Base-by-base conservation (phyloP, 208 protist species). In the Acanthamoeba lenticulata region DNA sequence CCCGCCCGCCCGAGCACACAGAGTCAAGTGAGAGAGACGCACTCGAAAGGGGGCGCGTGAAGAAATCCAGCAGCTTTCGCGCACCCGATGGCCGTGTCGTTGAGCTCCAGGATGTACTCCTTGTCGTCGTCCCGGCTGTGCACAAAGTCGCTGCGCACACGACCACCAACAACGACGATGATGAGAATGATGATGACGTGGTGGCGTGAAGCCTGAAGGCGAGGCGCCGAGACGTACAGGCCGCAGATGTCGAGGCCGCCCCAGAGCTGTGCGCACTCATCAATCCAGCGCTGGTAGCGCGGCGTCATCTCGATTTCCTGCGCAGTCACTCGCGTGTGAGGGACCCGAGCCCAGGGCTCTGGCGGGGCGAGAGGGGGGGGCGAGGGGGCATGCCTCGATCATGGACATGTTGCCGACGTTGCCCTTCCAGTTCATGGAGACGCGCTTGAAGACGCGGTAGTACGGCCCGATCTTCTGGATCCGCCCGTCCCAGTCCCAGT, bases 371-470 rank as follows among this genome's bases (percentile, higher is more conserved):
- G 11, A 52, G 29, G 27, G 13, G 32, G 1, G 15, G 1, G 15
- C 0, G 32, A 2, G 24, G n/a, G 5, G 42, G 36, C 60, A n/a
- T 38, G 52, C 93, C 83, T 94, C 83, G 34, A 94, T 72, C 21
- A 96, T 27, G 45, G 62, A 49, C 42, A 74, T 79, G 83, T 92
- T 95, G 47, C 94, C 95, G 38, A 88, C 79, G 42, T 95, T 95
- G 15, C 94, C 94, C 62, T 96, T 96, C 95, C 95, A 96, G 94
- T 95, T 95, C n/a, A 60, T 55, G 47, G 57, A 94, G n/a, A 69
- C 44, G 55, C 95, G 85, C 52, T 94, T 57, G 90, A 95, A 96
- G 9, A 93, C 94, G 45, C 95, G 40, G 47, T 94, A 94, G 81
- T 95, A 65, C 11, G 40, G 52, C 3, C 95, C 95, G 47, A 96